Conservation (phyloP, 2,329 filamentous ascomycete species). For the Albifimbria verrucaria region DNA sequence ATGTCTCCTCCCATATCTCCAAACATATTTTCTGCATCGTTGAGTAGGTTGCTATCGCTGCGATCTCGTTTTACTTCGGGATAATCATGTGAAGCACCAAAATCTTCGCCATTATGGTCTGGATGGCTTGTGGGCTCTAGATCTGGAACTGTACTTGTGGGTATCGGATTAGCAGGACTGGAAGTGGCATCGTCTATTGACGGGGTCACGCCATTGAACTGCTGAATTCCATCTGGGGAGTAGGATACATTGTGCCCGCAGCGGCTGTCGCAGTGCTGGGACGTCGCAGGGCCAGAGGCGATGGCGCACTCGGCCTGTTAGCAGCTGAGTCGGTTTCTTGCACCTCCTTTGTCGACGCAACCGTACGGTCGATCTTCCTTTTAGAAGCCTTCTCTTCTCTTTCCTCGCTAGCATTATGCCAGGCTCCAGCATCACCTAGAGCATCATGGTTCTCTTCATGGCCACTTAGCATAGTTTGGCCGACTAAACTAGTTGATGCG, state of each 20-base stretch:
- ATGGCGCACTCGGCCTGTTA: slow-evolving; percentile 45
- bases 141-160: slow-evolving; percentile 26
- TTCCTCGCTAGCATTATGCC: slow-evolving; percentile 42
- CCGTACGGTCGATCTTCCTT: slow-evolving; percentile 49
- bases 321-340: slow-evolving; percentile 39
- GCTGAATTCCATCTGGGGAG: slow-evolving; percentile 66
- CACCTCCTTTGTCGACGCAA: slow-evolving; percentile 37
- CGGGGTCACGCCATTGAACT: slow-evolving; percentile 49
- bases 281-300: slow-evolving; percentile 48
- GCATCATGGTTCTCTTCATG: slow-evolving; percentile 45
- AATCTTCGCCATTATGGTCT: slow-evolving; percentile 14
- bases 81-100: slow-evolving; percentile 31
- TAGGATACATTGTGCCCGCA: slow-evolving; percentile 62
- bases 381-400: slow-evolving; percentile 45
- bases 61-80: slow-evolving; percentile 44
- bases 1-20: slow-evolving; percentile 67
- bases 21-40: slow-evolving; percentile 59
- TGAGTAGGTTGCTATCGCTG: slow-evolving; percentile 36
- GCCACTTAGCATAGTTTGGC: slow-evolving; percentile 34
- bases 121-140: slow-evolving; percentile 18
- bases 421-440: slow-evolving; percentile 43
- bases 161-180: slow-evolving; percentile 48
- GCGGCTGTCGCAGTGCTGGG: slow-evolving; percentile 39
- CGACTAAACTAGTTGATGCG: slow-evolving; percentile 33
- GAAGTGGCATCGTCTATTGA: slow-evolving; percentile 53